These are phyloP conservation scores for Hysterangium stoloniferum DNA, from an alignment of 768 basidiomycete genomes.

Conservation along the genomic window DNA sequence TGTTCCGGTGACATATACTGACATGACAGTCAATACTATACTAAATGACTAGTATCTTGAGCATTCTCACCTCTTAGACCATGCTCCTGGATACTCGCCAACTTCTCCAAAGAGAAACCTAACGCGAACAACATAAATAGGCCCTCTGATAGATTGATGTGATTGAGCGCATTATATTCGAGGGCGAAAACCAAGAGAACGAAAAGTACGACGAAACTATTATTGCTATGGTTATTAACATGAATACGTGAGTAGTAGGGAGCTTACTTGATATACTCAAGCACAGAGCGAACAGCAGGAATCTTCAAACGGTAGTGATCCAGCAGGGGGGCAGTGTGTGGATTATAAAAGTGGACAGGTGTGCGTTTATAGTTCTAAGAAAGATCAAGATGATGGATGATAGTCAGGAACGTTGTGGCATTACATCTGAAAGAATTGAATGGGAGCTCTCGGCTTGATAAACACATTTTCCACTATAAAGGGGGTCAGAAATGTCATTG, in stretches of 20 bases:
- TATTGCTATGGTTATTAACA: too few relatives aligned
- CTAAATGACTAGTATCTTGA: too few relatives aligned
- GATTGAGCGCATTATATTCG: constrained; percentile 56
- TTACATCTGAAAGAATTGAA: constrained; percentile 82
- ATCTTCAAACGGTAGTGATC: constrained; percentile 97
- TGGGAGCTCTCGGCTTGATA: constrained; percentile 85
- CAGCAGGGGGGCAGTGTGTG: constrained; percentile 85
- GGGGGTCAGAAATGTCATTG: constrained; percentile 16
- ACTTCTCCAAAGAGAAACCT: constrained; percentile 86
- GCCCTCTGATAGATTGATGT: constrained; percentile 58
- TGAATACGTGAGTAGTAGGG: not conserved
- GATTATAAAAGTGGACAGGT: constrained; percentile 91
- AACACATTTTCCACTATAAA: constrained; percentile 75
- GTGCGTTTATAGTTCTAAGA: constrained; percentile 87
- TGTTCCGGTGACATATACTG: constrained; percentile 13
- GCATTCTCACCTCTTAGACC: constrained; percentile 68
- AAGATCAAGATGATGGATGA: not conserved
- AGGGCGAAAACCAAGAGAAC: constrained; percentile 73
- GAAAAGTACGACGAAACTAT: constrained; percentile 74
- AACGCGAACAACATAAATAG: constrained; percentile 60
- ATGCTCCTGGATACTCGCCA: constrained; percentile 94
- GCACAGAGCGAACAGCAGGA: constrained; percentile 80
- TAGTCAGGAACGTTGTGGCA: constrained; percentile 18
- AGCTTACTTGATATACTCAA: constrained; percentile 79
- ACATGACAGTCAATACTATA: not conserved